Percentiles rank a stretch among this genome's conserved stretches.
Evolutionary conservation across 73 alveolate genomes (phyloP).

Genomic region (Diophrys appendiculata): DNA sequence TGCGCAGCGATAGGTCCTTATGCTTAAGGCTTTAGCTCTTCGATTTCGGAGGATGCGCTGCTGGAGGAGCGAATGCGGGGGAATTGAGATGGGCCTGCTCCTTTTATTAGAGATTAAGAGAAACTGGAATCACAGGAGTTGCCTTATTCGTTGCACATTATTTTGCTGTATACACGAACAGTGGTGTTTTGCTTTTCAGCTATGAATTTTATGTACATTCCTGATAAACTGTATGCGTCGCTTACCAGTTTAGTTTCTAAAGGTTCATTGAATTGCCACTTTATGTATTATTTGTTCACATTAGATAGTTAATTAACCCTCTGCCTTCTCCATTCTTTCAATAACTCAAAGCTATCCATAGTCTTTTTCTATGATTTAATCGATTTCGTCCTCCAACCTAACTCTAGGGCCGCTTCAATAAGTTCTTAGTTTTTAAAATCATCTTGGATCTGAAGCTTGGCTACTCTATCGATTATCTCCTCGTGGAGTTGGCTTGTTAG

Average conservation of each 20-base stretch:
- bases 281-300: not conserved
- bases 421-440: not conserved
- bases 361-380: not conserved
- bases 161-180: not conserved
- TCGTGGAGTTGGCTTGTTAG: not conserved
- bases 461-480: not conserved
- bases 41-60: too few species aligned
- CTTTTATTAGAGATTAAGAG: not conserved
- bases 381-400: not conserved
- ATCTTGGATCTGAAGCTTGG: not conserved
- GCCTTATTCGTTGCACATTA: not conserved
- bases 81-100: not conserved
- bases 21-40: too few species aligned
- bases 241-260: too few species aligned
- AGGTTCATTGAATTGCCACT: not conserved
- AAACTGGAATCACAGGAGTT: not conserved
- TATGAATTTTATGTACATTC: not conserved
- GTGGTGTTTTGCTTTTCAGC: not conserved
- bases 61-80: too few species aligned
- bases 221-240: not conserved
- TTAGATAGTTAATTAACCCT: not conserved
- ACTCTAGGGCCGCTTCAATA: not conserved
- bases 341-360: not conserved
- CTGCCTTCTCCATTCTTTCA: not conserved
- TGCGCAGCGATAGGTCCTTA: too few species aligned